A percentile compares a stretch with the other conserved stretches of the same genome.
Conservation (phyloP, 2,329 filamentous ascomycete genomes). For the Ceratocystis cacaofunesta region DNA sequence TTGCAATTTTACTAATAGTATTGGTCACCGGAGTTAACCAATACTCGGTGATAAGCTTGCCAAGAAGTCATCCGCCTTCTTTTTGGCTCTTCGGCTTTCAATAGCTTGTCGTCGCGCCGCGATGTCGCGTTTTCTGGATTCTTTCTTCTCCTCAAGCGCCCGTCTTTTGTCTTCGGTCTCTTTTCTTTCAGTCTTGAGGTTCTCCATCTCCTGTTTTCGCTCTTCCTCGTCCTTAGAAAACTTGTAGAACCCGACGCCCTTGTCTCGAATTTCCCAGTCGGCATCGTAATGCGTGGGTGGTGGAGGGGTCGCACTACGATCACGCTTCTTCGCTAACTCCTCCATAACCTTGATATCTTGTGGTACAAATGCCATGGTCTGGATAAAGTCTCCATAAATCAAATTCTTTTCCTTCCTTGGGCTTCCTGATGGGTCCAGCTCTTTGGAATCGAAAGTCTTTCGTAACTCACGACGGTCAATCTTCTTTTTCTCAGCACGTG, state of each 20-base stretch:
- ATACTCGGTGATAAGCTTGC: constrained; percentile 32
- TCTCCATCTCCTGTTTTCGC: constrained; percentile 57
- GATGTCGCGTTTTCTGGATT: constrained; percentile 45
- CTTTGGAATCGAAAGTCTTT: constrained; percentile 13
- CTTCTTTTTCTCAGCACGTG: constrained; percentile 49
- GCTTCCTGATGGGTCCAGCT: constrained; percentile 42
- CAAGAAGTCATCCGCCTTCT: constrained; percentile 59
- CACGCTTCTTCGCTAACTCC: constrained; percentile 59
- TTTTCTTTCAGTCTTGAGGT: constrained; percentile 49
- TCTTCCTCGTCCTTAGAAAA: constrained; percentile 64
- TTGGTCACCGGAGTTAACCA: not conserved
- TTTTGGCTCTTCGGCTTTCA: constrained; percentile 45
- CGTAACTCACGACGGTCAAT: constrained; percentile 37
- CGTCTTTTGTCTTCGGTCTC: constrained; percentile 47
- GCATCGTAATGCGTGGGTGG: constrained; percentile 75
- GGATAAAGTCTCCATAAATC: constrained; percentile 76
- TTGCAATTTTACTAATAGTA: not conserved
- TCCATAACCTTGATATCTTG: constrained; percentile 62
- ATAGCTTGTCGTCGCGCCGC: constrained; percentile 49
- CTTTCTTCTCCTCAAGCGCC: constrained; percentile 38
- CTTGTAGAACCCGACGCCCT: constrained; percentile 82
- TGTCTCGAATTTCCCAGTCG: constrained; percentile 64
- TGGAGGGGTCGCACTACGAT: constrained; percentile 67
- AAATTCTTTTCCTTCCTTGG: not conserved
- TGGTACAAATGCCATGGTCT: constrained; percentile 68